Percentiles rank a stretch among this genome's conserved stretches.
phyloP scores from a whole-genome alignment of 495 filamentous ascomycete genomes.

The Neohortaea acidophila region DNA sequence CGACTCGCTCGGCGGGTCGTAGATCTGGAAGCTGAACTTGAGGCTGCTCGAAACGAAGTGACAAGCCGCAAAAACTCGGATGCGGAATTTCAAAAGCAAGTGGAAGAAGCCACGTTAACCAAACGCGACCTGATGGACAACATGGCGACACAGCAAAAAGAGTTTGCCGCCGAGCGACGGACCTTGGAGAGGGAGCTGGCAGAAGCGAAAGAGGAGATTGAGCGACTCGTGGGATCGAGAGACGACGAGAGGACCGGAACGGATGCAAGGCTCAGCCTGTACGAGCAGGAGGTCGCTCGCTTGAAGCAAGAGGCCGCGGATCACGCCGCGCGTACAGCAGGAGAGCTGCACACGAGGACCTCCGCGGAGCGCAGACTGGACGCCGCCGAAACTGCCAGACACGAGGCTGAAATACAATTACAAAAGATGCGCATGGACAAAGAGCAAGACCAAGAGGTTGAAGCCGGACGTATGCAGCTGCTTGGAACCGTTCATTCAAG shows the following conservation, averaged over 20 bases:
- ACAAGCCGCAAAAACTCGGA: slow-evolving; percentile 40
- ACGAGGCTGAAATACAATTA: slow-evolving; percentile 26
- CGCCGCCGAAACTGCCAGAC: slow-evolving; percentile 33
- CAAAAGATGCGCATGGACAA: slow-evolving; percentile 28
- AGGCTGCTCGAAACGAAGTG: slow-evolving; percentile 43
- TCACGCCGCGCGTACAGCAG: slow-evolving; percentile 33
- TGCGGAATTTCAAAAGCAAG: slow-evolving; percentile 48
- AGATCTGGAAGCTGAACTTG: slow-evolving; percentile 68
- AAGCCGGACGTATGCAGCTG: slow-evolving; percentile 37
- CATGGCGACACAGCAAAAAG: slow-evolving; percentile 75
- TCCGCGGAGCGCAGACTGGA: slow-evolving; percentile 39
- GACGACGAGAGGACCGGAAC: slow-evolving; percentile 58
- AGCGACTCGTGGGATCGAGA: slow-evolving; percentile 63
- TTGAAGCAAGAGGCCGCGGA: slow-evolving; percentile 14
- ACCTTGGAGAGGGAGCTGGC: slow-evolving; percentile 65
- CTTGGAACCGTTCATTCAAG: slow-evolving; percentile 48
- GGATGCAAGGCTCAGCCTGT: slow-evolving; percentile 50
- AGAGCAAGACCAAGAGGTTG: slow-evolving; percentile 33
- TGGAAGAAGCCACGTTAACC: slow-evolving; percentile 73
- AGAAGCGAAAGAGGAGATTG: slow-evolving; percentile 60
- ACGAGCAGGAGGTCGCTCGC: slow-evolving; percentile 53
- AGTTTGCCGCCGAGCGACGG: slow-evolving; percentile 72
- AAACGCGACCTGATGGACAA: slow-evolving; percentile 92
- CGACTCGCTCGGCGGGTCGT: slow-evolving; percentile 51
- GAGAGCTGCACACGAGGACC: slow-evolving; percentile 39